Conservation (phyloP, 768 basidiomycete genomes). For the Phlegmacium glaucopus region DNA sequence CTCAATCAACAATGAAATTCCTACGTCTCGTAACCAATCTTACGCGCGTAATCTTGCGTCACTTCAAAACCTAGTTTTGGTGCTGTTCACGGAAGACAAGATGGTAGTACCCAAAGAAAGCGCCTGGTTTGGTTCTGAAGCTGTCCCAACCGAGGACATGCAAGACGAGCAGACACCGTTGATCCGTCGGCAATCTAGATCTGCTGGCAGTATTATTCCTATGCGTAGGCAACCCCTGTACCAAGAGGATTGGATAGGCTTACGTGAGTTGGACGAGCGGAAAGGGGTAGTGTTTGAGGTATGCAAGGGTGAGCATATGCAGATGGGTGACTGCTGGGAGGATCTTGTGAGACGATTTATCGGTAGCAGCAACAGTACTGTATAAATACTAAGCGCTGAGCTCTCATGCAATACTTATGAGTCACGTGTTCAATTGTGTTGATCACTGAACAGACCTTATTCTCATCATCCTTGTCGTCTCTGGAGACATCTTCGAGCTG, state of each 20-base stretch:
- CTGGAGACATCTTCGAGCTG: no score
- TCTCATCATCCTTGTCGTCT: no score
- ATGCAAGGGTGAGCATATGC: conserved; percentile 80
- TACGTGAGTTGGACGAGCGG: conserved; percentile 65
- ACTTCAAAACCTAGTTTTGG: conserved; percentile 66
- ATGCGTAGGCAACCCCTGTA: conserved; percentile 76
- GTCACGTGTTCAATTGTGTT: conserved; percentile 1
- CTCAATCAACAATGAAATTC: conserved; percentile 76
- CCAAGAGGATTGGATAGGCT: conserved; percentile 77
- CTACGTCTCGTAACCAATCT: conserved; percentile 48
- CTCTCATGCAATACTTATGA: no score
- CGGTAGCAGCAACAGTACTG: conserved; percentile 31
- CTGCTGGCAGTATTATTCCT: conserved; percentile 43
- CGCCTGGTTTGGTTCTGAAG: conserved; percentile 82
- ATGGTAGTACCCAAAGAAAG: conserved; percentile 85
- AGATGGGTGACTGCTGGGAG: conserved; percentile 62
- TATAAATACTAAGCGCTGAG: background rate
- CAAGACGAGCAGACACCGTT: background rate
- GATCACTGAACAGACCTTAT: no score
- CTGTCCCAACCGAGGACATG: conserved; percentile 31
- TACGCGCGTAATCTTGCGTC: conserved; percentile 60
- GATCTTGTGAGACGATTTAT: conserved; percentile 41
- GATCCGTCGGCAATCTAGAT: background rate
- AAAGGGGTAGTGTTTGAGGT: conserved; percentile 55
- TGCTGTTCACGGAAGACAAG: conserved; percentile 68